Conservation (phyloP, 768 basidiomycete species). For the Leccinum boreale region DNA sequence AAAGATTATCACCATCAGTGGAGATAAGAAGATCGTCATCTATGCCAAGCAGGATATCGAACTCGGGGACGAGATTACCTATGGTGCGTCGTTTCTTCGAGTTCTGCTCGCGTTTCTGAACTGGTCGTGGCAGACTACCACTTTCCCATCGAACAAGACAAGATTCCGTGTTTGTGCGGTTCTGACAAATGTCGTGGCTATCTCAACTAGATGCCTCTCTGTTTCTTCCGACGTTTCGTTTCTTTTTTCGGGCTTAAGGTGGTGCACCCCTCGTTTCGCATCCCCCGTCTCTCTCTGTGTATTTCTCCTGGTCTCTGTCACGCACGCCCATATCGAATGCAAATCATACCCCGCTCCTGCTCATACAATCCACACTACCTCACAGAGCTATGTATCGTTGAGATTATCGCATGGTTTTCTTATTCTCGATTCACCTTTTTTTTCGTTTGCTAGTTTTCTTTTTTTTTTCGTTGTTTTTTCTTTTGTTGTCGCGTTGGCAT, state of each 20-base stretch:
- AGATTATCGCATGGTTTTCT: slow-evolving; percentile 23
- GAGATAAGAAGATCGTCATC: slow-evolving; percentile 98
- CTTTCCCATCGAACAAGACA: slow-evolving; percentile 98
- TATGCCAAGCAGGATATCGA: slow-evolving; percentile 97
- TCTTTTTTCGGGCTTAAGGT: background rate
- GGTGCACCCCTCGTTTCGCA: background rate
- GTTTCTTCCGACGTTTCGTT: background rate
- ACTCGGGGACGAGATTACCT: slow-evolving; percentile 96
- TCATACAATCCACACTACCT: slow-evolving; percentile 9
- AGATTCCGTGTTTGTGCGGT: slow-evolving; percentile 91
- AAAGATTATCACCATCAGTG: slow-evolving; percentile 87
- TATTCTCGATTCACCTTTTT: background rate
- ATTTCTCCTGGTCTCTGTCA: slow-evolving; percentile 4
- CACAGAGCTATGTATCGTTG: slow-evolving; percentile 32
- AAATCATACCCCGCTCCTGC: slow-evolving; percentile 20
- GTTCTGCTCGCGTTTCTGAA: background rate
- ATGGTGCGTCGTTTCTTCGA: slow-evolving; percentile 56
- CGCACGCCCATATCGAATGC: slow-evolving; percentile 10
- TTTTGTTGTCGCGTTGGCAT: slow-evolving; percentile 5
- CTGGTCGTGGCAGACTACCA: slow-evolving; percentile 73
- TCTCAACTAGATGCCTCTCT: slow-evolving; percentile 70
- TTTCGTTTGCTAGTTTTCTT: background rate
- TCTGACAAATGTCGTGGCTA: slow-evolving; percentile 90
- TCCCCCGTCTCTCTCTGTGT: background rate
- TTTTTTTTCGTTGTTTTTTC: background rate